Conservation (phyloP, 2,329 filamentous ascomycete genomes). For the Cercospora sp. region DNA sequence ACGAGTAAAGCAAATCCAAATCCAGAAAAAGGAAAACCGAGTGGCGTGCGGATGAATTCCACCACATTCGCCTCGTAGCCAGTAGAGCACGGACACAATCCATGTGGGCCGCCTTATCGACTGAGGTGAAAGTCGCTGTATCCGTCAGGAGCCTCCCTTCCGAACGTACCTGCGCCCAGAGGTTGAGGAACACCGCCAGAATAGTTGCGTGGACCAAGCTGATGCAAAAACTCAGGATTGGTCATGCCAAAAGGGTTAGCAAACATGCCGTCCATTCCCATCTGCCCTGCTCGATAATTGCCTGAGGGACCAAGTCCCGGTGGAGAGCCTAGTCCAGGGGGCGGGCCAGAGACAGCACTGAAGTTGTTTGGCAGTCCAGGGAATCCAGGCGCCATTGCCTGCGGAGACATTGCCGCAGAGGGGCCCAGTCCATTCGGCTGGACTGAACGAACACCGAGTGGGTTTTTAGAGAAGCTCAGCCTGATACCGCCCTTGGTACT, state of each 20-base stretch:
- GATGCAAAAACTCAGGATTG: conserved; percentile 27
- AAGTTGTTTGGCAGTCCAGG: conserved; percentile 66
- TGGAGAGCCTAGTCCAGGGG: conserved; percentile 75
- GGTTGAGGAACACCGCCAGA: conserved; percentile 35
- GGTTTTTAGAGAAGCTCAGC: conserved; percentile 96
- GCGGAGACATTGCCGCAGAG: conserved; percentile 53
- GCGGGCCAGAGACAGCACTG: conserved; percentile 60
- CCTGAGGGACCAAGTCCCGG: conserved; percentile 46
- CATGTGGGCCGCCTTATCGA: background rate
- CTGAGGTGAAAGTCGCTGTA: conserved; percentile 20
- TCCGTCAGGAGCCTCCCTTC: conserved; percentile 25
- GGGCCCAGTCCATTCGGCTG: conserved; percentile 60
- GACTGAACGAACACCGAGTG: conserved; percentile 82
- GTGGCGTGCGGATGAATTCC: background rate
- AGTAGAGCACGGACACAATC: background rate
- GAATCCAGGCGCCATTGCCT: conserved; percentile 56
- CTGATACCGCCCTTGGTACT: conserved; percentile 93
- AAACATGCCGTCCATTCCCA: conserved; percentile 36
- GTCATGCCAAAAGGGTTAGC: conserved; percentile 32
- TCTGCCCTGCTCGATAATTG: conserved; percentile 23
- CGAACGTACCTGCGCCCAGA: conserved; percentile 33
- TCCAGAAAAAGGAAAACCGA: background rate
- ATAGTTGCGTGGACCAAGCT: conserved; percentile 29
- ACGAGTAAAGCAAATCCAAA: conserved; percentile 2
- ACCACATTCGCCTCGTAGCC: background rate